These are phyloP conservation scores for Dryadomyces quercus-mongolicae DNA, from an alignment of 2,329 filamentous ascomycete species.

Conservation along the genomic window DNA sequence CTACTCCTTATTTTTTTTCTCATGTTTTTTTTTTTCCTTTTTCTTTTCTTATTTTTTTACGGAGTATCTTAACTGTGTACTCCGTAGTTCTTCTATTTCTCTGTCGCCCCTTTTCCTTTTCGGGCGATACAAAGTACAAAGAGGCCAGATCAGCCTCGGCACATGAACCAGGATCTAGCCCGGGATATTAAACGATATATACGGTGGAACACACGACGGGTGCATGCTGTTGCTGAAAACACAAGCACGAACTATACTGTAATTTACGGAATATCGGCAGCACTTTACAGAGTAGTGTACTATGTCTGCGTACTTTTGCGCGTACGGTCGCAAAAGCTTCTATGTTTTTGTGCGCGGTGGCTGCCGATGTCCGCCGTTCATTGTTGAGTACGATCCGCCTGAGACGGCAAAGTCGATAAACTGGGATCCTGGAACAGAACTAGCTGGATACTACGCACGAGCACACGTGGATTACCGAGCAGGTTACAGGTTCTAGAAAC, in stretches of 20 bases:
- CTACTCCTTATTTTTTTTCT: background rate
- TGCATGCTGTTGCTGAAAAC: too few species aligned
- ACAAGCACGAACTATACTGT: too few species aligned
- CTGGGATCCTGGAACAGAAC: background rate
- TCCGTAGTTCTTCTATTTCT: background rate
- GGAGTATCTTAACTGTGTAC: too few species aligned
- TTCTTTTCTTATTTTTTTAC: background rate
- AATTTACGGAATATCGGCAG: too few species aligned
- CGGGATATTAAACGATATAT: too few species aligned
- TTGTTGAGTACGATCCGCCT: background rate
- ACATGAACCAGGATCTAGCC: background rate
- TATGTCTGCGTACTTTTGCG: too few species aligned
- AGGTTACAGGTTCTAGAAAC: background rate
- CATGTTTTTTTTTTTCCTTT: background rate
- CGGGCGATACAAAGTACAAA: too few species aligned
- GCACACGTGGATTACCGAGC: background rate
- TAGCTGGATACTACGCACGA: background rate
- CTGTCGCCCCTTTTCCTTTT: background rate
- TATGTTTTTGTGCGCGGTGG: background rate
- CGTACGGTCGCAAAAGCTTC: background rate
- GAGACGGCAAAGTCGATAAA: background rate
- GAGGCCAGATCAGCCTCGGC: background rate
- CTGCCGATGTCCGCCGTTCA: too few species aligned
- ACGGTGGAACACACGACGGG: too few species aligned
- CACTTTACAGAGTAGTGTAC: too few species aligned